A percentile compares a stretch with the other conserved stretches of the same genome.
Conservation (phyloP, 2,329 filamentous ascomycete species). For the Apiospora saccharicola region DNA sequence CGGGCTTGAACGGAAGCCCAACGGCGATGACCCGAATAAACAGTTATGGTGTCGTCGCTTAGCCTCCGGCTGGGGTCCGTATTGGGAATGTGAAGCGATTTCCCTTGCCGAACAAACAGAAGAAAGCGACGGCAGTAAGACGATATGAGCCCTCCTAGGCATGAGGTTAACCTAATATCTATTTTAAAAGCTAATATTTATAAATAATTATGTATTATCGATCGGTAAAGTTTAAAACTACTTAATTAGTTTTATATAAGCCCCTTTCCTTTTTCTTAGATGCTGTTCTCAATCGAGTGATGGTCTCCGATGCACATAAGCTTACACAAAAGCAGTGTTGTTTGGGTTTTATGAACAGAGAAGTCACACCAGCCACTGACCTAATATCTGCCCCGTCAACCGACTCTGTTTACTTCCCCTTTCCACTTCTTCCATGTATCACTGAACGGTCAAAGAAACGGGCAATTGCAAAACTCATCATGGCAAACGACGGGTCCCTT, state of each 20-base stretch:
- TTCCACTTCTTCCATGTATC: not conserved
- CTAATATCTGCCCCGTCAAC: not conserved
- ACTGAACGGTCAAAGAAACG: not conserved
- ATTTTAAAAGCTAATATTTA: too few relatives aligned
- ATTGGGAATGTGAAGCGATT: not conserved
- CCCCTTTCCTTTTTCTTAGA: too few relatives aligned
- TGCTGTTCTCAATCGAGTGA: too few relatives aligned
- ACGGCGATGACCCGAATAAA: not conserved
- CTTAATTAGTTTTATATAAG: too few relatives aligned
- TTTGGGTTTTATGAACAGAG: not conserved
- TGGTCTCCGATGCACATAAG: too few relatives aligned
- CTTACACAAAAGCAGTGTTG: too few relatives aligned
- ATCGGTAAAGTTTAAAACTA: too few relatives aligned
- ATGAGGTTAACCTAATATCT: too few relatives aligned
- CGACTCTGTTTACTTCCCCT: not conserved
- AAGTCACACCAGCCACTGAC: not conserved
- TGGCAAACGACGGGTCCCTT: not conserved
- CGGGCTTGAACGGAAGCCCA: not conserved
- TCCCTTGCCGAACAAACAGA: not conserved
- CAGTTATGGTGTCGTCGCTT: not conserved
- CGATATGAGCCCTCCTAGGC: too few relatives aligned
- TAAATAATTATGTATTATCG: too few relatives aligned
- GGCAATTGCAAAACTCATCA: not conserved
- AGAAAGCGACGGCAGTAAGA: not conserved
- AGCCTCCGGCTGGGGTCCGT: not conserved